Evolutionary conservation across 1,284 basidiomycete genomes (phyloP), one percentile per base, ranked within the genome.

Genomic region (Earliella scabrosa): DNA sequence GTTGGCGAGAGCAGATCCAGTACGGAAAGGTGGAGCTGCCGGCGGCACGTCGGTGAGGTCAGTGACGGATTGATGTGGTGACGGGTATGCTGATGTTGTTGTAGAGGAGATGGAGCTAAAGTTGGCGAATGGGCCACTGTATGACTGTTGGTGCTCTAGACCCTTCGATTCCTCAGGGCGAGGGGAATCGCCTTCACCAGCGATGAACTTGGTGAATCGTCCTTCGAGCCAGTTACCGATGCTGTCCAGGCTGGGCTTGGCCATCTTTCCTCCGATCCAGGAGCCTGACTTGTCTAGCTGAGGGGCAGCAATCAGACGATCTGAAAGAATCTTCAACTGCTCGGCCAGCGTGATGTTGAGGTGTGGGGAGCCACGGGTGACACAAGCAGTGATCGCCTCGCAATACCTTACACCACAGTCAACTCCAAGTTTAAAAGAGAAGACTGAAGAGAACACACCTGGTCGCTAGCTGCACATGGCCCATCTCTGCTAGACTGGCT

Each of bases 191-290:
- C 77, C 83, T 54, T 97, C 95, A 2, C 95, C 97, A 13, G 96
- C 94, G 59, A 99, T 97, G 65, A 99, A 92, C 71, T 97, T 97
- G 27, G 95, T 95, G 64, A 99, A 87, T 13, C 92, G 85, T n/a
- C 92, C 92, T 73, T 97, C 97, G 24, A 99, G 81, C 86, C 95
- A 98, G 50, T 89, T 91, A 50, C 97, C 93, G 45, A 99, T 86
- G 43, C 90, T 90, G 67, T 98, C 95, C 49, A 98, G 79, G 56
- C 93, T 97, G 0, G 96, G 95, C 73, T 94, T 92, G 61, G 85
- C 80, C 52, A 94, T 78, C 70, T 92, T 94, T 32, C 85, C 82
- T 27, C 86, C 81, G 59, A 95, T 91, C 93, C 95, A 92, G 4
- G 91, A 90, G 38, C 82, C 79, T 20, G 83, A 75, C 74, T 90